Evolutionary conservation across 176 grass and related monocot species (phyloP).

Genomic region (Dendrocalamus sinicus): DNA sequence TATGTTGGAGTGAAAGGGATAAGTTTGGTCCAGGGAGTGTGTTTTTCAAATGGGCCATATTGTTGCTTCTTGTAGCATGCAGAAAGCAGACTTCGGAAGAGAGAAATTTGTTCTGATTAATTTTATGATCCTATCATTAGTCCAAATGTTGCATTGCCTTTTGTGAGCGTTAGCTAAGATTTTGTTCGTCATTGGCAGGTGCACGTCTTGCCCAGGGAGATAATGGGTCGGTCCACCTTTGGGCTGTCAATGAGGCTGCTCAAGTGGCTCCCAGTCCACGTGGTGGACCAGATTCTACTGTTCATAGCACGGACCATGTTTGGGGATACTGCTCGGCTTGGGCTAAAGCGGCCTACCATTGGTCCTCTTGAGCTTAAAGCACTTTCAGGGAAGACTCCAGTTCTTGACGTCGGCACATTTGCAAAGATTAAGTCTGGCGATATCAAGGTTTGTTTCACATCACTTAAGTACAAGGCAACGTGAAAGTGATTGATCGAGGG

Average conservation of each 20-base stretch:
- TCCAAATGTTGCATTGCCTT: constrained; percentile 60
- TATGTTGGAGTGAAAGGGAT: constrained; percentile 78
- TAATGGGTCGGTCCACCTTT: constrained; percentile 89
- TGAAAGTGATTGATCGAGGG: constrained; percentile 14
- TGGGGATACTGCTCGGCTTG: constrained; percentile 73
- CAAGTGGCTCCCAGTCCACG: constrained; percentile 77
- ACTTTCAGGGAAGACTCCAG: constrained; percentile 91
- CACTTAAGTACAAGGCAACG: constrained; percentile 30
- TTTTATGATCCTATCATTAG: constrained; percentile 71
- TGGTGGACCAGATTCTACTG: constrained; percentile 74
- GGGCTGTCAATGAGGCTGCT: constrained; percentile 90
- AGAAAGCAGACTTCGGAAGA: constrained; percentile 51
- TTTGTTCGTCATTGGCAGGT: constrained; percentile 75
- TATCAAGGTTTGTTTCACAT: constrained; percentile 69
- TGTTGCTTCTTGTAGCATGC: constrained; percentile 73
- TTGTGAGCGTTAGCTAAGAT: constrained; percentile 54
- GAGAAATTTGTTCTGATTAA: constrained; percentile 47
- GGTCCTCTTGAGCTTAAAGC: constrained; percentile 93
- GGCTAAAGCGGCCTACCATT: constrained; percentile 73
- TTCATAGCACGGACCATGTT: constrained; percentile 64
- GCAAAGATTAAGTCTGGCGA: constrained; percentile 85
- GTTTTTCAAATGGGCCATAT: constrained; percentile 38
- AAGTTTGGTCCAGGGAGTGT: constrained; percentile 48
- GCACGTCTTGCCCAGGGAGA: constrained; percentile 93
- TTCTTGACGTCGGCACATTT: constrained; percentile 91